Evolutionary conservation across 225 moss, liverwort and hornwort species (phyloP).

Genomic region (Marchantia polymorpha): DNA sequence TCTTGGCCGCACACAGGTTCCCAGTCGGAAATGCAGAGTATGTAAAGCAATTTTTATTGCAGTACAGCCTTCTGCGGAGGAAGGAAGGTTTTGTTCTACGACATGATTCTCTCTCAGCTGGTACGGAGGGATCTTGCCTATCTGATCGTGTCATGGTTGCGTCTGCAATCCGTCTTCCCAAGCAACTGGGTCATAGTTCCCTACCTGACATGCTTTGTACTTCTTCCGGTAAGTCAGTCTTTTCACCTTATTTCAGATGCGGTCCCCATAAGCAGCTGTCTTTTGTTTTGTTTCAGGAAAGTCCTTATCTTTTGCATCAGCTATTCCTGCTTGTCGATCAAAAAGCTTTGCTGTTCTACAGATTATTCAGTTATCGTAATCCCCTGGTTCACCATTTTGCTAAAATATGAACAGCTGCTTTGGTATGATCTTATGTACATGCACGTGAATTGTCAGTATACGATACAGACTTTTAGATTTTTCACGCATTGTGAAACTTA

Average conservation of each 20-base stretch:
- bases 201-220: constrained; percentile 70
- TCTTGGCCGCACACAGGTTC: constrained; percentile 50
- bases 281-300: background rate
- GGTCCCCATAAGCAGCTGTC: background rate
- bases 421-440: background rate
- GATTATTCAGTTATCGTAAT: too few species aligned
- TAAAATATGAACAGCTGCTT: background rate
- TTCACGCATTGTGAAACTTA: background rate
- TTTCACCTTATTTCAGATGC: constrained; percentile 11
- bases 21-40: constrained; percentile 98
- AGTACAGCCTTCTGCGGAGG: constrained; percentile 91
- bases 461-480: background rate
- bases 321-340: background rate
- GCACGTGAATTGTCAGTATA: background rate
- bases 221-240: constrained; percentile 58
- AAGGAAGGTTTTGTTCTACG: constrained; percentile 96
- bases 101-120: constrained; percentile 84
- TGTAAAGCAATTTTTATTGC: constrained; percentile 95
- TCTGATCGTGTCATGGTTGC: constrained; percentile 73
- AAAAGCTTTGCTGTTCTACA: background rate
- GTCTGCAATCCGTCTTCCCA: constrained; percentile 57
- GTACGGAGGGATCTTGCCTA: constrained; percentile 63
- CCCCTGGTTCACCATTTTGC: too few species aligned
- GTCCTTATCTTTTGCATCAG: background rate
- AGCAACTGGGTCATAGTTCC: constrained; percentile 83